Evolutionary conservation across 129 eudicot genomes (phyloP).

Genomic region (Flaveria bidentis): DNA sequence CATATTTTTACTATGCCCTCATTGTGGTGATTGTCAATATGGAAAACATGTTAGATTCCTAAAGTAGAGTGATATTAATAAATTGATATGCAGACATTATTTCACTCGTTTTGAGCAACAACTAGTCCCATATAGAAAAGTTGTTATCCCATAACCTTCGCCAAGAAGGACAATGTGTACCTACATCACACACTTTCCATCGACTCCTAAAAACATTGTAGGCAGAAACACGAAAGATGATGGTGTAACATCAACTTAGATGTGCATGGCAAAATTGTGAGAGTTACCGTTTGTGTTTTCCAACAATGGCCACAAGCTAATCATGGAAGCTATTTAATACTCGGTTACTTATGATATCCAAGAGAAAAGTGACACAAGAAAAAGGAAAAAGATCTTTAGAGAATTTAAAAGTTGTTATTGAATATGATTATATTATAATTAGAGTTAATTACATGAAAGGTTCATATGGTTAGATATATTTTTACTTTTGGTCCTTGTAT

Average conservation of each 20-base stretch:
- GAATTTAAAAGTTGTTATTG: neutral
- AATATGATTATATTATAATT: too few relatives aligned
- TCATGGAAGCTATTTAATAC: constrained; percentile 13
- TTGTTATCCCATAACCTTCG: constrained; percentile 17
- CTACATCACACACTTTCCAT: constrained; percentile 7
- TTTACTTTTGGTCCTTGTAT: too few relatives aligned
- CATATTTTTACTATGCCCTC: neutral
- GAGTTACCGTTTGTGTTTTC: constrained; percentile 81
- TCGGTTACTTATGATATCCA: neutral
- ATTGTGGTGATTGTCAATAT: neutral
- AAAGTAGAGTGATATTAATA: neutral
- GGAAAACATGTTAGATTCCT: neutral
- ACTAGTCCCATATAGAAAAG: constrained; percentile 13
- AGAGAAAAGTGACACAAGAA: neutral
- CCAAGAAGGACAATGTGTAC: neutral
- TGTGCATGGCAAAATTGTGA: constrained; percentile 96
- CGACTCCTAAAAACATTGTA: neutral
- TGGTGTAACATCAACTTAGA: constrained; percentile 46
- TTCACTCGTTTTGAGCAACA: constrained; percentile 20
- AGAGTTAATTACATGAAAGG: too few relatives aligned
- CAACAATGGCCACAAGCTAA: constrained; percentile 77
- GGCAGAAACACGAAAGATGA: neutral
- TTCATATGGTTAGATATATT: too few relatives aligned
- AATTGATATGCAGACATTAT: neutral
- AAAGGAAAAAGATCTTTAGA: neutral